Conservation (phyloP, 306 rosid species). For the Quillaja saponaria region DNA sequence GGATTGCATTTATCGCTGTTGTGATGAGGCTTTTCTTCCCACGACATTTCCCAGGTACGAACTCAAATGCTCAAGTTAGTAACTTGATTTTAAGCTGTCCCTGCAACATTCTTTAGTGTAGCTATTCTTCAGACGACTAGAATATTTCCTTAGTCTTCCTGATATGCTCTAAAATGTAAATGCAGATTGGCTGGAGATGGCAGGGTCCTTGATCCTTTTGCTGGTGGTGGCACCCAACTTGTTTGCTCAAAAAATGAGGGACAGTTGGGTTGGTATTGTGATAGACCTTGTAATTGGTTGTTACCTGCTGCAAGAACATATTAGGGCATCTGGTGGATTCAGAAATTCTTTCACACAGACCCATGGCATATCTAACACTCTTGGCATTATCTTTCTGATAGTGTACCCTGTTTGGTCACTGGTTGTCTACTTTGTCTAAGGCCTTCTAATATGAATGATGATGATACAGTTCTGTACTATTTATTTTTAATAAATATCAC, state of each 20-base stretch:
- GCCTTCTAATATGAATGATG: too few species aligned
- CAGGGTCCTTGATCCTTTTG: constrained; percentile 82
- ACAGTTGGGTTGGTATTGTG: constrained; percentile 52
- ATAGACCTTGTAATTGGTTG: constrained; percentile 74
- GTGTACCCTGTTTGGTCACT: constrained; percentile 72
- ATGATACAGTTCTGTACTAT: too few species aligned
- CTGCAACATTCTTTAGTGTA: too few species aligned
- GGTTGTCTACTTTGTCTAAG: constrained; percentile 47
- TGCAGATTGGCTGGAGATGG: constrained; percentile 83
- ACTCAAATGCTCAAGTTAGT: not conserved
- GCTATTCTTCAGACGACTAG: too few species aligned
- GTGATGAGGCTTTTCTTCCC: constrained; percentile 87
- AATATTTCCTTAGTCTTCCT: too few species aligned
- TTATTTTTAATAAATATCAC: too few species aligned
- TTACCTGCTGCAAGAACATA: constrained; percentile 85
- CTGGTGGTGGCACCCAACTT: constrained; percentile 71
- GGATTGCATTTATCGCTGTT: constrained; percentile 76
- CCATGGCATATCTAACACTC: constrained; percentile 81
- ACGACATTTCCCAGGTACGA: constrained; percentile 74
- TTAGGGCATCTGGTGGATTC: constrained; percentile 87
- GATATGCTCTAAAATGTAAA: too few species aligned
- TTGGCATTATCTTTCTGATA: constrained; percentile 71
- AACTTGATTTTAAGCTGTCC: too few species aligned
- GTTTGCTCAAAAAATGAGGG: constrained; percentile 58
- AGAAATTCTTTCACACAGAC: constrained; percentile 76